Evolutionary conservation across 116 monocot species (phyloP).

Genomic region (Trichopus zeylanicus): DNA sequence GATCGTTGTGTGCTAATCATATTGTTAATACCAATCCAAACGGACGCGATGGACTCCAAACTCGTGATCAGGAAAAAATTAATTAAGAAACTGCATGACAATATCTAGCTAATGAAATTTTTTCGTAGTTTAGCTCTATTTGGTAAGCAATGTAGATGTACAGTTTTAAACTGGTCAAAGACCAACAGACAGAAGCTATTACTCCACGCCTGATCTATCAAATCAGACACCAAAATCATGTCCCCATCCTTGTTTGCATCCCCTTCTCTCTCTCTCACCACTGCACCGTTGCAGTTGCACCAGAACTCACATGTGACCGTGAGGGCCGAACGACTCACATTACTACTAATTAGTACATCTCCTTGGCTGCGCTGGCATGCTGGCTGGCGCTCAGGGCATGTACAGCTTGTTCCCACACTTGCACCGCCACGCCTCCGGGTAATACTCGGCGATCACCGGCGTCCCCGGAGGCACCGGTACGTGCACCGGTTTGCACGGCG

Average conservation of each 20-base stretch:
- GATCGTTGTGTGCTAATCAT: no score
- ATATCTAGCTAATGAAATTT: no score
- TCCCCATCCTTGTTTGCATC: neutral
- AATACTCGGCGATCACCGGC: constrained; percentile 54
- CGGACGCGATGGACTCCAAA: no score
- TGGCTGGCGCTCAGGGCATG: constrained; percentile 28
- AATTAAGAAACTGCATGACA: no score
- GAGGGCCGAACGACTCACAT: neutral
- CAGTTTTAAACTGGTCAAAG: no score
- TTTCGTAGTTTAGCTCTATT: no score
- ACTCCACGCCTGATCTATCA: neutral
- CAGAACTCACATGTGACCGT: neutral
- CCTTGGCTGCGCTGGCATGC: neutral
- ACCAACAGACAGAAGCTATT: no score
- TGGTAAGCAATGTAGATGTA: no score
- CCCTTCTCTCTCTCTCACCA: neutral
- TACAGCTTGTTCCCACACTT: constrained; percentile 60
- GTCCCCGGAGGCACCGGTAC: constrained; percentile 56
- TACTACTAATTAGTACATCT: no score
- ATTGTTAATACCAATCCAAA: no score
- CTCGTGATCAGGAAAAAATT: no score
- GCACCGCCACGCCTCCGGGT: constrained; percentile 77
- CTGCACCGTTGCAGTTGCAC: no score
- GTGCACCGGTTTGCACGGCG: constrained; percentile 58
- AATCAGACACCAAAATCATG: neutral